Evolutionary conservation across 768 basidiomycete genomes (phyloP).

Genomic region (Pholiota conissans): DNA sequence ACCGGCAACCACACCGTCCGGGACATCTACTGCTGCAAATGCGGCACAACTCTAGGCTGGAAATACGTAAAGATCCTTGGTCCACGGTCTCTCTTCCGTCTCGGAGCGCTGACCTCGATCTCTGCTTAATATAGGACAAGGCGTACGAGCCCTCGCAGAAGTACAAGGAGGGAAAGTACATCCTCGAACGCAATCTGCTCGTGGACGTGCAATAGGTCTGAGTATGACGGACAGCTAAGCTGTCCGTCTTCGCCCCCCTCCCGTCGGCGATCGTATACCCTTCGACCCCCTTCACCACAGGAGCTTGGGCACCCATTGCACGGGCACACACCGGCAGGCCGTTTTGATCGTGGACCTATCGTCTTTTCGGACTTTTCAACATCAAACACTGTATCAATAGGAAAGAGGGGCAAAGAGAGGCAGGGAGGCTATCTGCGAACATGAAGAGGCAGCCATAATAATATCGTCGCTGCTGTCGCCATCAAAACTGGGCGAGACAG

Average conservation of each 20-base stretch:
- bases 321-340: conserved; percentile 17
- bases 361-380: conserved; percentile 26
- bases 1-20: conserved; percentile 96
- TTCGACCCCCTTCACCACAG: conserved; percentile 9
- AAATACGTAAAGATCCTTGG: conserved; percentile 78
- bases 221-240: conserved; percentile 1
- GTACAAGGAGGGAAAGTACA: conserved; percentile 99
- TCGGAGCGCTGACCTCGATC: conserved; percentile 11
- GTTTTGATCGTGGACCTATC: conserved; percentile 17
- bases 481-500: not conserved
- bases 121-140: conserved; percentile 61
- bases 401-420: conserved; percentile 11
- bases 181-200: conserved; percentile 91
- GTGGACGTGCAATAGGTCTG: conserved; percentile 72
- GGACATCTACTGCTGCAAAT: conserved; percentile 93
- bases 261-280: conserved; percentile 17
- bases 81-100: not conserved
- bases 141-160: conserved; percentile 90
- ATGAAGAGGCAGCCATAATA: not conserved
- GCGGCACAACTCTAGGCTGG: conserved; percentile 87
- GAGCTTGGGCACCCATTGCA: conserved; percentile 10
- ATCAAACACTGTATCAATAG: conserved; percentile 12
- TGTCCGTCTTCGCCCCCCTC: conserved; percentile 6
- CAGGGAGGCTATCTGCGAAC: not conserved
- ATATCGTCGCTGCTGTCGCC: not conserved